Conservation (phyloP, 2,329 filamentous ascomycete species). For the Coniochaeta sp. region DNA sequence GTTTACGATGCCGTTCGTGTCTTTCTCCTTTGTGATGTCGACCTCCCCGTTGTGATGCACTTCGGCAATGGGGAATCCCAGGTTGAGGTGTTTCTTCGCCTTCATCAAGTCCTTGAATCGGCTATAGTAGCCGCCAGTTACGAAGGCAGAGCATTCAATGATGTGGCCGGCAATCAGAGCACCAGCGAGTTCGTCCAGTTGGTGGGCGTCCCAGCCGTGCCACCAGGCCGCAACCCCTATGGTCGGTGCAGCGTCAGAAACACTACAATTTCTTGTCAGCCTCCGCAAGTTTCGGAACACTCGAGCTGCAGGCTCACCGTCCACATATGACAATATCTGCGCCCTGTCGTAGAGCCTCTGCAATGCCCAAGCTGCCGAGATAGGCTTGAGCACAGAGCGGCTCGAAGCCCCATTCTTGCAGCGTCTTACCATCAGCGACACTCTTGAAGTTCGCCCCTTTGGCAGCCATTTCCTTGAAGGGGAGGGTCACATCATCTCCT, state of each 20-base stretch:
- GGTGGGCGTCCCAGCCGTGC: conserved; percentile 33
- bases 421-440: conserved; percentile 8
- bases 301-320: conserved; percentile 8
- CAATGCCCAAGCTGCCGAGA: conserved; percentile 32
- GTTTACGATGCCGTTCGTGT: conserved; percentile 14
- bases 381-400: conserved; percentile 21
- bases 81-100: conserved; percentile 25
- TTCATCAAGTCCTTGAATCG: conserved; percentile 34
- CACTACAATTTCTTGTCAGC: conserved; percentile 4
- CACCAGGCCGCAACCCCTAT: conserved; percentile 42
- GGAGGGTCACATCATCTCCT: conserved; percentile 21
- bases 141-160: conserved; percentile 36
- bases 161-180: conserved; percentile 33
- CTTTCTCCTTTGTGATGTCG: conserved; percentile 17
- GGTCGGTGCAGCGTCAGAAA: conserved; percentile 31
- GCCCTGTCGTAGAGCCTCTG: conserved; percentile 22
- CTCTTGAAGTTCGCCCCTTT: conserved; percentile 8
- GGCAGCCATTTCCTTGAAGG: conserved; percentile 8
- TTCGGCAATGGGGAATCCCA: conserved; percentile 42
- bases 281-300: neutral
- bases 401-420: conserved; percentile 11
- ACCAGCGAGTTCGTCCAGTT: conserved; percentile 35
- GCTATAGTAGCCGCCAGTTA: conserved; percentile 38
- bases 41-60: conserved; percentile 32
- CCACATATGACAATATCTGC: conserved; percentile 31